These are phyloP conservation scores for Ophiosphaerella narmari DNA, from an alignment of 2,329 filamentous ascomycete genomes.

Conservation along the genomic window DNA sequence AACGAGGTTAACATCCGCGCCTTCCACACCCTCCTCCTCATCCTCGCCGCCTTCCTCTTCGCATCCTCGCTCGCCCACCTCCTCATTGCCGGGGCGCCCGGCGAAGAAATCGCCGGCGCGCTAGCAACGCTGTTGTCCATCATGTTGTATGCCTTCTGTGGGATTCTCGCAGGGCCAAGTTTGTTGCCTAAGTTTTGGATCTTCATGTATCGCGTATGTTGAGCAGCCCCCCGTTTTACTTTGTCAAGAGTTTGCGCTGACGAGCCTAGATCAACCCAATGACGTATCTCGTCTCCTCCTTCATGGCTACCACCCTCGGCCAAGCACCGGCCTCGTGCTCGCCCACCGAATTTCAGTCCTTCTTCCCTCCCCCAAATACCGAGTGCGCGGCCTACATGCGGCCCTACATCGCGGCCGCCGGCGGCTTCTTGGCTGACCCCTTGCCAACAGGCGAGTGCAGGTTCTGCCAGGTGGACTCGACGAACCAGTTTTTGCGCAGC, in stretches of 20 bases:
- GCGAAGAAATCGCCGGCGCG: slow-evolving; percentile 69
- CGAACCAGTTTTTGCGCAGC: slow-evolving; percentile 53
- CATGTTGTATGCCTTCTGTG: slow-evolving; percentile 51
- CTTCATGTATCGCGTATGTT: slow-evolving; percentile 68
- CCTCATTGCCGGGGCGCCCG: slow-evolving; percentile 70
- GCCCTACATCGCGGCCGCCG: slow-evolving; percentile 43
- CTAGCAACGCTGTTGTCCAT: slow-evolving; percentile 64
- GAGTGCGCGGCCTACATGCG: slow-evolving; percentile 53
- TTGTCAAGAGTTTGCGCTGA: not conserved
- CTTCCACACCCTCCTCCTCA: slow-evolving; percentile 69
- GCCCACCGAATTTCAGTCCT: slow-evolving; percentile 47
- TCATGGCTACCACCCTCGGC: slow-evolving; percentile 55
- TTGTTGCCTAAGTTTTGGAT: slow-evolving; percentile 74
- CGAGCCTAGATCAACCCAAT: slow-evolving; percentile 59
- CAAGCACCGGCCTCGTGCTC: slow-evolving; percentile 55
- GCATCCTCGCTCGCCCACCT: slow-evolving; percentile 72
- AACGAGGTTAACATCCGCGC: slow-evolving; percentile 62
- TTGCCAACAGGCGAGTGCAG: slow-evolving; percentile 49
- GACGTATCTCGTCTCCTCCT: slow-evolving; percentile 68
- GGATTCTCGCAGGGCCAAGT: slow-evolving; percentile 64
- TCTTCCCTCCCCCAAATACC: slow-evolving; percentile 44
- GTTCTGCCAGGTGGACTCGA: slow-evolving; percentile 54
- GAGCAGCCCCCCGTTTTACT: no score
- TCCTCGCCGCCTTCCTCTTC: slow-evolving; percentile 66
- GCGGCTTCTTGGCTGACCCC: slow-evolving; percentile 52